Evolutionary conservation across 257 asterid species (phyloP).

Genomic region (Parsonsia alboflavescens): DNA sequence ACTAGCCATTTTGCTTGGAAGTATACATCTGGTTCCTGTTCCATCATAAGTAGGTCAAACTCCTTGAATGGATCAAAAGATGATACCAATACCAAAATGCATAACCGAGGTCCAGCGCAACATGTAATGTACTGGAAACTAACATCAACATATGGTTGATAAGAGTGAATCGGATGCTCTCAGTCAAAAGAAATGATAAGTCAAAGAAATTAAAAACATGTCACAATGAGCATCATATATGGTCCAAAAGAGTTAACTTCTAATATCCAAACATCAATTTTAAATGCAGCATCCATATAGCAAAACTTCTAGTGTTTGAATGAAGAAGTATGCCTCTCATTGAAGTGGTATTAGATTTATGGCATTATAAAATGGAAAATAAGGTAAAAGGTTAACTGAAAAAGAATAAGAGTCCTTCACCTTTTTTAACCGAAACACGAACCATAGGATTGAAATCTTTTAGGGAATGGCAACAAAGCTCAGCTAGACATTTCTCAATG

Average conservation of each 20-base stretch:
- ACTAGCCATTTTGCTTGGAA: background rate
- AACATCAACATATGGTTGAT: background rate
- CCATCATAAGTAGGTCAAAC: too few species aligned
- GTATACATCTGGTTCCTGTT: too few species aligned
- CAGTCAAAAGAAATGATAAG: too few species aligned
- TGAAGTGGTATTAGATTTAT: background rate
- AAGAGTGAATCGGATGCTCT: background rate
- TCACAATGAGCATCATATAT: background rate
- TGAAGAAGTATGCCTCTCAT: background rate
- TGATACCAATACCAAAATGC: too few species aligned
- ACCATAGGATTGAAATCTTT: constrained; percentile 98
- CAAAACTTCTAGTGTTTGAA: background rate
- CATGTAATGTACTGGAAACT: background rate
- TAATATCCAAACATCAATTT: too few species aligned
- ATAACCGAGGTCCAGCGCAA: background rate
- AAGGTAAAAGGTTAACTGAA: background rate
- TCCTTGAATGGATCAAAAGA: too few species aligned
- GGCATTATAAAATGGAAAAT: background rate
- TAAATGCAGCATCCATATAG: background rate
- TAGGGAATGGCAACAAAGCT: constrained; percentile 84
- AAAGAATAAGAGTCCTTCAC: constrained; percentile 21
- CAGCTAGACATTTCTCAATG: constrained; percentile 69
- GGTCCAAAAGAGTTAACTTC: background rate
- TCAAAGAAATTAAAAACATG: background rate
- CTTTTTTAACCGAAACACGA: constrained; percentile 78